Conservation (phyloP, 2,329 filamentous ascomycete species). For the Lasiodiplodia hormozganensis region DNA sequence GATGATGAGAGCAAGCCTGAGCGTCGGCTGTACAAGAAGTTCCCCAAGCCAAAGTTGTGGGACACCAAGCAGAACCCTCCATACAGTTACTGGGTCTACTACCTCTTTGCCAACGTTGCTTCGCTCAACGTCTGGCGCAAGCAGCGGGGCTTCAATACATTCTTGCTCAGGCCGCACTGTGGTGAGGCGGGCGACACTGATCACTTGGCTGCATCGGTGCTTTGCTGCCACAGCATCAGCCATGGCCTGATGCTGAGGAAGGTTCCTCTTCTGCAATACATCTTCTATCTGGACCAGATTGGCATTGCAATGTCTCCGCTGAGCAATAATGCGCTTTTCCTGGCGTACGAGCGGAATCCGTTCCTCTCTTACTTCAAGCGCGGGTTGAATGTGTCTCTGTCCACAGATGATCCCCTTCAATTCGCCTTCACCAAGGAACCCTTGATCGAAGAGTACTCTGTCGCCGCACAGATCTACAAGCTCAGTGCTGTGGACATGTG, state of each 20-base stretch:
- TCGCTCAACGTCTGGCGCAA: constrained; percentile 93
- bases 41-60: constrained; percentile 89
- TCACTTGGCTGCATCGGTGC: constrained; percentile 86
- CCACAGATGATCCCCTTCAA: constrained; percentile 94
- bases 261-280: constrained; percentile 91
- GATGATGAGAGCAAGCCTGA: constrained; percentile 98
- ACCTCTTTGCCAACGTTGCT: constrained; percentile 90
- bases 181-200: constrained; percentile 97
- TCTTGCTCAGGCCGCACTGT: constrained; percentile 90
- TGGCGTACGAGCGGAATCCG: constrained; percentile 96
- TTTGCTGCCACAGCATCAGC: constrained; percentile 96
- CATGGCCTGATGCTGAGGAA: constrained; percentile 93
- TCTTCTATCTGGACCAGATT: constrained; percentile 98
- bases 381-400: constrained; percentile 92
- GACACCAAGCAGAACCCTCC: constrained; percentile 93
- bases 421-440: constrained; percentile 99
- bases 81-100: constrained; percentile 99
- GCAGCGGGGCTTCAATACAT: constrained; percentile 92
- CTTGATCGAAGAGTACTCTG: constrained; percentile 96
- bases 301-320: constrained; percentile 99
- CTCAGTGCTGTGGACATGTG: constrained; percentile 98
- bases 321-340: constrained; percentile 95
- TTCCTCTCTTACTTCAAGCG: constrained; percentile 96
- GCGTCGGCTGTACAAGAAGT: constrained; percentile 92
- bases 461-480: constrained; percentile 98